Percentiles rank a stretch among this genome's conserved stretches.
These are phyloP conservation scores for Globisporangium cederbergense DNA, from an alignment of 352 stramenopile genomes.

Conservation along the genomic window DNA sequence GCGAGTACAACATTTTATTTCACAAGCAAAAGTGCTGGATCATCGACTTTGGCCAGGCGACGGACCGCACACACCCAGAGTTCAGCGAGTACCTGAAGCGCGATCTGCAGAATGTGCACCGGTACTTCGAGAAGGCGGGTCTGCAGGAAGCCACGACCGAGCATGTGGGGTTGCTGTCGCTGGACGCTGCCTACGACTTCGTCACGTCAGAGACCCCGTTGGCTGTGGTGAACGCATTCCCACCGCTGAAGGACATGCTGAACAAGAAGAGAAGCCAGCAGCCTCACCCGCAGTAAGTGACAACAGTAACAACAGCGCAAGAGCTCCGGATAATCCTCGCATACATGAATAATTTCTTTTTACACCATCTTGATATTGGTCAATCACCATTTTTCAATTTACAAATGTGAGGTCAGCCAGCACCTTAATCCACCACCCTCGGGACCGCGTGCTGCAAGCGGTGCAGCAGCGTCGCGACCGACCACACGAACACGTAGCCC, in stretches of 20 bases:
- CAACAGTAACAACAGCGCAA: not conserved
- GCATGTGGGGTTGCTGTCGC: conserved; percentile 36
- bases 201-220: conserved; percentile 27
- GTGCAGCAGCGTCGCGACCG: conserved; percentile 7
- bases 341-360: no score
- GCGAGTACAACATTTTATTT: conserved; percentile 90
- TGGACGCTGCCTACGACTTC: conserved; percentile 44
- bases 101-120: conserved; percentile 70
- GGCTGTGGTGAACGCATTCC: conserved; percentile 28
- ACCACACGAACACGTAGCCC: conserved; percentile 28
- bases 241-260: conserved; percentile 28
- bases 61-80: conserved; percentile 77
- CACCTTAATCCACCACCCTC: not conserved
- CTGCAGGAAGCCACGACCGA: conserved; percentile 30
- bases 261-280: conserved; percentile 21
- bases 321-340: no score
- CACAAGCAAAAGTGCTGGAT: conserved; percentile 70
- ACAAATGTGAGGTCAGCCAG: no score
- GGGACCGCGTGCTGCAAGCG: not conserved
- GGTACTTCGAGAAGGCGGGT: conserved; percentile 72
- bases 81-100: conserved; percentile 59
- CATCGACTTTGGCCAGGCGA: conserved; percentile 91
- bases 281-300: conserved; percentile 1
- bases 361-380: no score
- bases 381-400: no score